Base-by-base conservation (phyloP, 2,329 filamentous ascomycete species). In the Fusarium setosum region DNA sequence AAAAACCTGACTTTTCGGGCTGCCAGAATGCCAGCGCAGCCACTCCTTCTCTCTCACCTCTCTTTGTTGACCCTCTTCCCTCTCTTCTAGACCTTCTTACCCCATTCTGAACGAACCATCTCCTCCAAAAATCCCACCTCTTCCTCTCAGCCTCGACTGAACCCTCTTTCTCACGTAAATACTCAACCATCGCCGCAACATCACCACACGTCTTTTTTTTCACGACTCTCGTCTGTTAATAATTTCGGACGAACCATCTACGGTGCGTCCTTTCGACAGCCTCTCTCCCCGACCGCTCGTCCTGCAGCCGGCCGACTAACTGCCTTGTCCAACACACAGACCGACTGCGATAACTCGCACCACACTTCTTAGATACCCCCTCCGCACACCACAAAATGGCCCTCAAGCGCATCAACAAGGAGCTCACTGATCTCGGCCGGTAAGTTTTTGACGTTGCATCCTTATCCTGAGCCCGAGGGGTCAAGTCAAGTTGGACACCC, bases 321-420 rank as follows among this genome's bases (percentile, higher is more conserved):
- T 45, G 52, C 35, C 50, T 61, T 56, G 31, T 51, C 52, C 63
- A 56, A 60, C 62, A 56, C 62, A 56, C 61, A 68, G 61, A 68
- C 59, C 71, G 65, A 63, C 44, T 53, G 70, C 74, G 72, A 70
- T 60, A 61, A 50, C 68, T 69, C 68, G 69, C 73, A 67, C 59
- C 59, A 68, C 62, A 61, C 45, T 34, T 48, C 23, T 48, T 67
- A 72, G 68, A 73, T 72, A 74, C 72, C 74, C 71, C 56, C 21
- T 60, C 52, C 37, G 67, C 66, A 73, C 65, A 69, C 70, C 72
- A 77, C 79, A 79, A 76, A 76, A 96, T 96, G 92, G 92, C 92
- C 82, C 88, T 96, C 76, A 96, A 96, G 91, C 90, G 92, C 82
- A 96, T 96, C 83, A 95, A 95, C 88, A 96, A 94, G 90, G 92